phyloP scores from a whole-genome alignment of 2,329 filamentous ascomycete genomes.

The Fusarium penzigii region DNA sequence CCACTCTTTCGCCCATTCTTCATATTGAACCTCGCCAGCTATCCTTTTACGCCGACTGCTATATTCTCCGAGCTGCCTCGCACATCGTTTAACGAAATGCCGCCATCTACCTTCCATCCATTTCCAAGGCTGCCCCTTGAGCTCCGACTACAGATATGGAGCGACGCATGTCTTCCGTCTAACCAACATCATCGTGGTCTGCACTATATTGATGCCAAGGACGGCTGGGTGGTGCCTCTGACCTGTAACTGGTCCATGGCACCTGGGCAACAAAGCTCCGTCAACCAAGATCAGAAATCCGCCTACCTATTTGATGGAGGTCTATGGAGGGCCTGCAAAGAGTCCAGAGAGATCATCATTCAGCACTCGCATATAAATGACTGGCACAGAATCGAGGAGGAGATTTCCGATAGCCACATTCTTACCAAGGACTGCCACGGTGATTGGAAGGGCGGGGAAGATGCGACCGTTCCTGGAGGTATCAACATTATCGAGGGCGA shows the following conservation, averaged over 20 bases:
- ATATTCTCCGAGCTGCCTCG: too few species aligned
- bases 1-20: too few species aligned
- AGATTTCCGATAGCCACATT: too few species aligned
- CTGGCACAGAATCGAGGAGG: not conserved
- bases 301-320: constrained; percentile 3
- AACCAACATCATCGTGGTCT: not conserved
- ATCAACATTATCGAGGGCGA: too few species aligned
- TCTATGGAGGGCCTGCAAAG: constrained; percentile 2
- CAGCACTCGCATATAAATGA: constrained; percentile 5
- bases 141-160: constrained; percentile 1
- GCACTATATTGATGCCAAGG: not conserved
- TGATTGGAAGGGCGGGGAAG: too few species aligned
- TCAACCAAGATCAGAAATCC: not conserved
- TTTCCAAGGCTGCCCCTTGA: not conserved
- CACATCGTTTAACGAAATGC: too few species aligned
- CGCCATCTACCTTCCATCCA: not conserved
- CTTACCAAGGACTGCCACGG: too few species aligned
- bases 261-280: not conserved
- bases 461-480: too few species aligned
- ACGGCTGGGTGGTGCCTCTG: not conserved
- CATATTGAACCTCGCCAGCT: too few species aligned
- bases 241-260: not conserved
- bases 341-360: not conserved
- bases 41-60: too few species aligned
- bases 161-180: not conserved